These are phyloP conservation scores for Pistacia atlantica DNA, from an alignment of 345 rosid species.

Conservation along the genomic window DNA sequence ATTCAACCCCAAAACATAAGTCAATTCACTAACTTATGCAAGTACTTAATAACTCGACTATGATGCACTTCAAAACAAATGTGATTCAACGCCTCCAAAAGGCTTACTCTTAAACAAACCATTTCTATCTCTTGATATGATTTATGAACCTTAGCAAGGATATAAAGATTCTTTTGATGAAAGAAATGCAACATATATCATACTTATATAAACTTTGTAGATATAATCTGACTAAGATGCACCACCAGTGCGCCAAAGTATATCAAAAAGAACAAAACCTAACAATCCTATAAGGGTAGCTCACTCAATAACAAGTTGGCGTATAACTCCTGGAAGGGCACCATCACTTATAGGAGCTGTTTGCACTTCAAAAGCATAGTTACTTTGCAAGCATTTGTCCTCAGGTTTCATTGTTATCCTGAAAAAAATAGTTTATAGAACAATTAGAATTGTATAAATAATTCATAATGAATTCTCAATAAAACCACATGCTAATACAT, in stretches of 20 bases:
- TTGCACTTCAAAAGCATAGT: constrained; percentile 59
- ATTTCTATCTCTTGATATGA: not conserved
- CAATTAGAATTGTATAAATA: not conserved
- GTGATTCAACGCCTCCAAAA: not conserved
- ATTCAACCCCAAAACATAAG: not conserved
- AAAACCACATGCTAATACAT: not conserved
- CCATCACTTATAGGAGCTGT: constrained; percentile 82
- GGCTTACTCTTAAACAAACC: not conserved
- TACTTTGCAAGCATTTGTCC: constrained; percentile 14
- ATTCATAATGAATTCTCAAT: not conserved
- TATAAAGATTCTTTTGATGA: not conserved
- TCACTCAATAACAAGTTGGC: constrained; percentile 86
- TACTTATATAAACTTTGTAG: no score
- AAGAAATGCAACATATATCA: not conserved
- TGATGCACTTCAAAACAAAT: not conserved
- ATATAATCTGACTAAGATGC: not conserved
- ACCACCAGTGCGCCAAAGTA: constrained; percentile 4
- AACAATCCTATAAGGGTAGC: constrained; percentile 18
- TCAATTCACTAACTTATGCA: not conserved
- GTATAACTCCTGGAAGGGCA: constrained; percentile 83
- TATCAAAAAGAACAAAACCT: not conserved
- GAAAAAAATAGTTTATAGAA: constrained; percentile 23
- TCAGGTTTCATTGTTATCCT: constrained; percentile 35
- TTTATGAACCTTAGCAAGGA: not conserved
- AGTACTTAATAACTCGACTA: not conserved